phyloP scores from a whole-genome alignment of 148 eudicot species.

The Spergularia marina region DNA sequence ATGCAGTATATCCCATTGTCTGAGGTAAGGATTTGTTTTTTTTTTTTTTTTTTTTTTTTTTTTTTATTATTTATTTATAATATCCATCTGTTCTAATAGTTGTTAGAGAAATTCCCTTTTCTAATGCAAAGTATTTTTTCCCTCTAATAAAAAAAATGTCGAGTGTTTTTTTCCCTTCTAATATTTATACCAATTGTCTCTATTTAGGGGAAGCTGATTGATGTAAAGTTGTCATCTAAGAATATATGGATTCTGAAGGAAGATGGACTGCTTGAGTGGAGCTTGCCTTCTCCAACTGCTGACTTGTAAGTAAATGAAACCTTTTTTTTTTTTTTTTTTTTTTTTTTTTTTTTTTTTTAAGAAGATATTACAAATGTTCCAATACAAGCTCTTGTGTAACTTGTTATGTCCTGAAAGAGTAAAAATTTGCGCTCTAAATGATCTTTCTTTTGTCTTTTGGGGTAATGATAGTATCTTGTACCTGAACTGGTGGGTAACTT shows the following conservation, averaged over 20 bases:
- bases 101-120: background rate
- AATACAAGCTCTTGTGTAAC: background rate
- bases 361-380: background rate
- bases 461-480: too few species aligned
- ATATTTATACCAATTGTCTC: background rate
- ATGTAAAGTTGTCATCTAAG: constrained; percentile 62
- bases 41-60: background rate
- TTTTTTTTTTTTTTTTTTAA: constrained; percentile 8
- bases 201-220: constrained; percentile 55
- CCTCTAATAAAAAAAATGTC: too few species aligned
- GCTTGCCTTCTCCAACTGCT: constrained; percentile 34
- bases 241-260: constrained; percentile 83
- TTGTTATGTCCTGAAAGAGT: background rate
- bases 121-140: background rate
- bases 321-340: constrained; percentile 7
- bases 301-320: constrained; percentile 41
- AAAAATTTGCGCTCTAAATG: too few species aligned
- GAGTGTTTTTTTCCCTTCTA: background rate
- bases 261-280: constrained; percentile 59
- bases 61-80: background rate
- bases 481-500: too few species aligned
- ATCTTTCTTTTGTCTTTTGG: too few species aligned
- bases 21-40: constrained; percentile 46
- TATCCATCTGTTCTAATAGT: background rate
- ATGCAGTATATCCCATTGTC: constrained; percentile 43